Percentiles rank a stretch among this genome's conserved stretches.
Evolutionary conservation across 2,329 filamentous ascomycete species (phyloP).

Genomic region (Trichoderma gracile): DNA sequence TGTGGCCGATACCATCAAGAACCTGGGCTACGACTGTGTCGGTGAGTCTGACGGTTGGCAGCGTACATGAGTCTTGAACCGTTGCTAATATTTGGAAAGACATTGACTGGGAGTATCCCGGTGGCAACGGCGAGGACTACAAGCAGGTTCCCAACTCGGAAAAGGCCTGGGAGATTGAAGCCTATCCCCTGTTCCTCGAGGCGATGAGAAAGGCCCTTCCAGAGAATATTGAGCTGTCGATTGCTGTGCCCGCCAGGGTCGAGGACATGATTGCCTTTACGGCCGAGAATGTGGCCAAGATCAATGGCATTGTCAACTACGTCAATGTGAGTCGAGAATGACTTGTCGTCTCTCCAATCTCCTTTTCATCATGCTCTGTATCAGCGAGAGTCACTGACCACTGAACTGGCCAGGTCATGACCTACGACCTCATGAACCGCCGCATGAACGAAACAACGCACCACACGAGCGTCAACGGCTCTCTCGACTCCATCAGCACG

Average conservation of each 20-base stretch:
- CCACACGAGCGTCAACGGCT: slow-evolving; percentile 59
- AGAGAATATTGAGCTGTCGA: slow-evolving; percentile 59
- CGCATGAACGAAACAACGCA: slow-evolving; percentile 66
- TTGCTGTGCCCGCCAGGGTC: slow-evolving; percentile 64
- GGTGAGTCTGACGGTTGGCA: slow-evolving; percentile 40
- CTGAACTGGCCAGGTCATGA: slow-evolving; percentile 54
- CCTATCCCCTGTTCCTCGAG: slow-evolving; percentile 61
- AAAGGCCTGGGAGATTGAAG: slow-evolving; percentile 60
- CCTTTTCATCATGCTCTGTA: accelerated
- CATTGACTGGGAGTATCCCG: slow-evolving; percentile 66
- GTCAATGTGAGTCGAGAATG: slow-evolving; percentile 50
- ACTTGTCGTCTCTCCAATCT: too few species aligned
- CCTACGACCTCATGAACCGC: slow-evolving; percentile 72
- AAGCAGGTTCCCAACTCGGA: slow-evolving; percentile 59
- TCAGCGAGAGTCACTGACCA: not conserved
- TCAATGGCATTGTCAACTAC: slow-evolving; percentile 63
- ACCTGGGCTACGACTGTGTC: slow-evolving; percentile 61
- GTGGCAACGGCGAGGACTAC: slow-evolving; percentile 70
- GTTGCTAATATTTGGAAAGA: slow-evolving; percentile 41
- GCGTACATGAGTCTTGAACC: too few species aligned
- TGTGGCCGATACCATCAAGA: slow-evolving; percentile 54
- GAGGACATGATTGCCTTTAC: slow-evolving; percentile 71
- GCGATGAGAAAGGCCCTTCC: slow-evolving; percentile 61
- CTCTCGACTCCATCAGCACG: slow-evolving; percentile 55
- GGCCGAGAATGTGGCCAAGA: slow-evolving; percentile 54